Evolutionary conservation across 257 asterid species (phyloP), one percentile per base, ranked within the genome.

Genomic region (Penstemon eatonii): DNA sequence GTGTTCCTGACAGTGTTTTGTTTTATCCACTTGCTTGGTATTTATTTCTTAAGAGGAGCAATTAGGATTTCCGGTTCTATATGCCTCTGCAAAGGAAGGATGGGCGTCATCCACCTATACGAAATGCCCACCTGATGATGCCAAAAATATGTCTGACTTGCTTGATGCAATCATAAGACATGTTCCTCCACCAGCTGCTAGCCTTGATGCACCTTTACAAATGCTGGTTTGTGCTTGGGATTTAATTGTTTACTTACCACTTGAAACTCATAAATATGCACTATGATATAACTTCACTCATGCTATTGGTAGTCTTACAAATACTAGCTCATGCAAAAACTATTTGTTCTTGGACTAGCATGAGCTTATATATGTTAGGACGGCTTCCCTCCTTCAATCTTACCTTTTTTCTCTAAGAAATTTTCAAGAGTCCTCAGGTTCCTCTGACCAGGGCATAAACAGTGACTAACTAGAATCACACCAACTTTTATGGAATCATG

Each of bases 61-160:
- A 65, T 75, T 94, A 64, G 99, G 87, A 69, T 94, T 94, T 78
- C 96, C 99, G 19, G 99, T 94, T 76, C 94, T 94, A 52, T 94
- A 94, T 79, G 97, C 97, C 19, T 94, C 99, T 73, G 99, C 99
- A 40, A 94, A 94, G 77, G 99, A 94, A 89, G 99, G 99, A 63
- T 94, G 99, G 99, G 96, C 99, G 63, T 94, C 97, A 36, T 63
- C 92, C 57, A 79, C 82, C 50, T 94, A 87, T 56, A 94, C 97
- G 46, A 94, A 94, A 84, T 79, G 78, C 71, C 99, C 99, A 13
- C 72, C 84, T 13, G 85, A 82, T 67, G 91, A 91, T 69, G 83
- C 75, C 18, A 91, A 78, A 80, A 88, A 91, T 78, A 94, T 94
- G 99, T 81, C 99, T 18, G 85, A 84, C 52, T 83, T 94, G 85